Evolutionary conservation across 257 asterid species (phyloP), one percentile per base, ranked within the genome.

Genomic region (Ilex aquifolium): DNA sequence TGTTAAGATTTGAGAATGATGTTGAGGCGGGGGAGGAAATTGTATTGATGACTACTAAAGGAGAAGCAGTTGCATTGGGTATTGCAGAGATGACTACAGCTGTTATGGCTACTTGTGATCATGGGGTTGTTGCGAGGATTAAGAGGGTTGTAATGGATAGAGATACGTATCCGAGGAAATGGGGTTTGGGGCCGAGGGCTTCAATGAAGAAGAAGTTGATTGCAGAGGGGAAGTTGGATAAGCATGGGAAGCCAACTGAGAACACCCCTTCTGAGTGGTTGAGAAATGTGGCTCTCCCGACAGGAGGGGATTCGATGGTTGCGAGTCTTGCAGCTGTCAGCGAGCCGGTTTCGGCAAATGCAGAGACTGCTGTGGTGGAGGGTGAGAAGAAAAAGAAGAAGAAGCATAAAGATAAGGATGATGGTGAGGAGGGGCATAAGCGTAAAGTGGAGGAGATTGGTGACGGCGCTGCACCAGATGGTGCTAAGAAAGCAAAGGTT

Each of bases 111-210:
- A 91, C 98, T 0, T 91, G 98, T 76, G 98, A 91, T 76, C 96
- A 91, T 67, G 98, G 98, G 21, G 88, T 87, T 6, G 96, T 91
- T 40, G 98, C 98, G 0, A 91, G 81, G 83, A 91, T 91, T 65
- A 91, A 91, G 95, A 88, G 98, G 83, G 98, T 91, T 61, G 98
- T 91, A 60, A 88, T 91, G 98, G 98, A 91, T 65, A 82, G 98
- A 77, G 98, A 91, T 74, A 91, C 98, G 0, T 91, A 91, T 72
- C 98, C 98, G 0, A 84, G 98, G 79, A 91, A 91, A 66, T 91
- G 98, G 98, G 96, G 98, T 9, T 80, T 91, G 81, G 98, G 98
- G 5, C 98, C 98, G 2, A 78, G 83, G 79, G 98, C 96, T 56
- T 86, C 95, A 0, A 76, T 91, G 96, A 88, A 88, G 79, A 91